Conservation (phyloP, 768 basidiomycete species). For the Phanerochaete sordida region DNA sequence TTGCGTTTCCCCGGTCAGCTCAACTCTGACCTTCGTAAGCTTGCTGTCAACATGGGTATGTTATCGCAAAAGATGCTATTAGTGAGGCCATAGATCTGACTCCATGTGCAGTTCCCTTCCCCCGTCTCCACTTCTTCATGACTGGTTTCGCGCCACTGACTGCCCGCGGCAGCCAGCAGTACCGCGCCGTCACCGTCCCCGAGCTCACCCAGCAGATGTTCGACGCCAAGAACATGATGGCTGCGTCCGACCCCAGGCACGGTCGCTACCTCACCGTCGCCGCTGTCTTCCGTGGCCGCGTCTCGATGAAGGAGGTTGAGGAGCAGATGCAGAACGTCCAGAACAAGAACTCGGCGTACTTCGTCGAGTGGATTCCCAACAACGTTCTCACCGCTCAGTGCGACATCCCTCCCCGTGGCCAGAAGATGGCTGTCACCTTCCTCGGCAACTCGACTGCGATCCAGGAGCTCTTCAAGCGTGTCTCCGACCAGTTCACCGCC, state of each 20-base stretch:
- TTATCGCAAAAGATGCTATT: conserved; percentile 16
- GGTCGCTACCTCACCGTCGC: conserved; percentile 98
- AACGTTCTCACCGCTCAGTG: conserved; percentile 98
- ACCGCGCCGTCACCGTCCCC: conserved; percentile 95
- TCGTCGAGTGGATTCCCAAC: conserved; percentile 99
- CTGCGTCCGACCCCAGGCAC: conserved; percentile 93
- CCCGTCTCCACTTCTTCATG: conserved; percentile 99
- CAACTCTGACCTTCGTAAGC: conserved; percentile 96
- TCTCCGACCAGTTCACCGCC: conserved; percentile 96
- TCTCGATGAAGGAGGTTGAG: conserved; percentile 99
- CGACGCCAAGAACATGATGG: conserved; percentile 99
- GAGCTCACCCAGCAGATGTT: conserved; percentile 99
- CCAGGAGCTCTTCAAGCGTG: conserved; percentile 98
- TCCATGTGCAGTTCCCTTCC: conserved; percentile 79
- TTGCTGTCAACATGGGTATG: conserved; percentile 98
- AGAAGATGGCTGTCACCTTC: conserved; percentile 98
- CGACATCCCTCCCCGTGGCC: conserved; percentile 92
- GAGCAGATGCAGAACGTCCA: conserved; percentile 98
- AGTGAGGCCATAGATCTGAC: background rate
- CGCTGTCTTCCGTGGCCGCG: conserved; percentile 97
- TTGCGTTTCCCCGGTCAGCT: conserved; percentile 99
- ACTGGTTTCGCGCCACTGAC: conserved; percentile 94
- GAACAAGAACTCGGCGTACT: conserved; percentile 97
- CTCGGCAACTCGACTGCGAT: conserved; percentile 97
- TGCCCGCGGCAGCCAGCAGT: conserved; percentile 90